phyloP scores from a whole-genome alignment of 257 asterid genomes.

The Cruciata laevipes region DNA sequence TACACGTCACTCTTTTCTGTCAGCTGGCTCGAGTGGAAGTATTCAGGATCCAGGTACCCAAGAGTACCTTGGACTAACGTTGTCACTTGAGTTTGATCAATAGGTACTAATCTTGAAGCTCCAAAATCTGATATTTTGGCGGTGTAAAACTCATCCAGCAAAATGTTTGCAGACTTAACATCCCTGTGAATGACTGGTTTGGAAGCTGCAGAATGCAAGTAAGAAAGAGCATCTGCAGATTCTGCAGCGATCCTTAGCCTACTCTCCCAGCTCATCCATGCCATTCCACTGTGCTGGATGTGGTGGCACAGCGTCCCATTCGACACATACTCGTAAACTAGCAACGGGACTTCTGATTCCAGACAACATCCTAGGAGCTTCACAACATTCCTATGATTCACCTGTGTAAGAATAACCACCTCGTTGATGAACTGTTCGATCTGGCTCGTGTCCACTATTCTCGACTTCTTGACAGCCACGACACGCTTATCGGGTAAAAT shows the following conservation, averaged over 20 bases:
- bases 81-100: conserved; percentile 63
- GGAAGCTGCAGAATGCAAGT: conserved; percentile 63
- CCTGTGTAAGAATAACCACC: conserved; percentile 63
- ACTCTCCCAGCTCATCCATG: conserved; percentile 58
- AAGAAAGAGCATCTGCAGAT: conserved; percentile 58
- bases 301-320: conserved; percentile 56
- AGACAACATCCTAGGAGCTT: conserved; percentile 72
- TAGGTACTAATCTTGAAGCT: conserved; percentile 55
- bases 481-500: conserved; percentile 37
- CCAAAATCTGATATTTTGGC: conserved; percentile 79
- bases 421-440: conserved; percentile 72
- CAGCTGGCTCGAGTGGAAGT: conserved; percentile 55
- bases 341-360: conserved; percentile 61
- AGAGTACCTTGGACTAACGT: conserved; percentile 74
- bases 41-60: conserved; percentile 77
- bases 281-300: conserved; percentile 28
- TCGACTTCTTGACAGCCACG: conserved; percentile 68
- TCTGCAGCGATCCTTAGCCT: conserved; percentile 64
- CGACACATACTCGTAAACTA: conserved; percentile 64
- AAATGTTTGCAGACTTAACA: conserved; percentile 68
- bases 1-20: conserved; percentile 79
- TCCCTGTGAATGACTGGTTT: conserved; percentile 68
- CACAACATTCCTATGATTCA: conserved; percentile 69
- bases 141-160: conserved; percentile 44
- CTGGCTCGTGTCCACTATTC: conserved; percentile 48